These are phyloP conservation scores for Fusarium compactum DNA, from an alignment of 2,329 filamentous ascomycete species.

Conservation along the genomic window DNA sequence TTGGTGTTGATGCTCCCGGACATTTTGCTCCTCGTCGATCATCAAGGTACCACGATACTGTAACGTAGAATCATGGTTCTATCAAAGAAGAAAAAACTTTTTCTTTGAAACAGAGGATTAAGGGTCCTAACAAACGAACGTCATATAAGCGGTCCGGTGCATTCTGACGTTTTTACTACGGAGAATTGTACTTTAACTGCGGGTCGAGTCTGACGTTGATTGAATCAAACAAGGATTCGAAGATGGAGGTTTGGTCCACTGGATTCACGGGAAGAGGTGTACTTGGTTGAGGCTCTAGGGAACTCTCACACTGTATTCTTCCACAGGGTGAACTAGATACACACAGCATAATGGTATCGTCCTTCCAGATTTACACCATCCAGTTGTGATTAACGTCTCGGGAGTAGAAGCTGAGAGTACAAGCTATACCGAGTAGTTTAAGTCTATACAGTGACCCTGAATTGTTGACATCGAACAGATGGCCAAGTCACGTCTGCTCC, in stretches of 20 bases:
- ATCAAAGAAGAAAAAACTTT: neutral
- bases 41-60: neutral
- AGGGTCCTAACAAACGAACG: conserved; percentile 26
- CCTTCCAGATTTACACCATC: neutral
- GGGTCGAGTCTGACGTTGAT: conserved; percentile 7
- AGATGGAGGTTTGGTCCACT: conserved; percentile 18
- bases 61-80: neutral
- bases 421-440: neutral
- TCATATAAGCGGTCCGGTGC: conserved; percentile 28
- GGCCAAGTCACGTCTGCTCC: neutral
- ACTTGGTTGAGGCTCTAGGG: conserved; percentile 3
- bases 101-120: neutral
- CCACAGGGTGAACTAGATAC: no score
- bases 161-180: conserved; percentile 3
- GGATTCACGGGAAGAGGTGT: neutral
- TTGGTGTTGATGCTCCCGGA: conserved; percentile 15
- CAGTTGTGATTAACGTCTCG: neutral
- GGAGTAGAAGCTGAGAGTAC: neutral
- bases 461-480: neutral
- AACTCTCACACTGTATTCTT: neutral
- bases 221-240: conserved; percentile 8
- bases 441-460: no score
- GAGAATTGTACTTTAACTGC: neutral
- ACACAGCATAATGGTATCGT: neutral
- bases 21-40: conserved; percentile 28